Conservation (phyloP, 2,329 filamentous ascomycete genomes). For the Lomentospora prolificans region DNA sequence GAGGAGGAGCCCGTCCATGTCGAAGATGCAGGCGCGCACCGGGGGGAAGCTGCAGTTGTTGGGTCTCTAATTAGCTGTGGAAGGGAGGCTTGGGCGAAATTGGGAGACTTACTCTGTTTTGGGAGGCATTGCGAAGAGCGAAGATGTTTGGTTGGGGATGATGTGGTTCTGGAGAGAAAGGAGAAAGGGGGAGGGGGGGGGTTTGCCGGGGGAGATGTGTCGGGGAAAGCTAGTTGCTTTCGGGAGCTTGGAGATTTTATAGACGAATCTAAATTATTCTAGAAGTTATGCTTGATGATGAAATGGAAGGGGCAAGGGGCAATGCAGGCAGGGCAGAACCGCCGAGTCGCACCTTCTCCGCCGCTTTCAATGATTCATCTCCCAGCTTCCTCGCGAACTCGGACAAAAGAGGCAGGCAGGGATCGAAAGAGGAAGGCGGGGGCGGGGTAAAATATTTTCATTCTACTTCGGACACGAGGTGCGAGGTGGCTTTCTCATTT, state of each 20-base stretch:
- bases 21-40: slow-evolving; percentile 86
- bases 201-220: neutral
- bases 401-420: too few relatives aligned
- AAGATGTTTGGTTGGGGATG: neutral
- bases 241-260: too few relatives aligned
- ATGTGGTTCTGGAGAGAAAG: neutral
- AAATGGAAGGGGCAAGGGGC: neutral
- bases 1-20: slow-evolving; percentile 96
- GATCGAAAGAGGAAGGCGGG: neutral
- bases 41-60: slow-evolving; percentile 54
- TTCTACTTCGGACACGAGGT: neutral
- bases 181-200: neutral
- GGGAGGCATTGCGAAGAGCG: slow-evolving; percentile 2
- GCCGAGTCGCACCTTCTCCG: too few relatives aligned
- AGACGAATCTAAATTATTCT: too few relatives aligned
- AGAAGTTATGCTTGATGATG: neutral
- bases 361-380: neutral
- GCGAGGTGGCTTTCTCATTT: neutral
- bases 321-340: too few relatives aligned
- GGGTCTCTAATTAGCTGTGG: slow-evolving; percentile 11
- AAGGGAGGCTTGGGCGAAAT: neutral
- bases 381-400: too few relatives aligned
- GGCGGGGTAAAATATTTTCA: neutral
- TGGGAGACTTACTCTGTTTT: slow-evolving; percentile 3
- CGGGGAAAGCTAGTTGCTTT: too few relatives aligned